Percentiles rank a stretch among this genome's conserved stretches.
phyloP scores from a whole-genome alignment of 352 stramenopile species.

The Aphanomyces invadans region DNA sequence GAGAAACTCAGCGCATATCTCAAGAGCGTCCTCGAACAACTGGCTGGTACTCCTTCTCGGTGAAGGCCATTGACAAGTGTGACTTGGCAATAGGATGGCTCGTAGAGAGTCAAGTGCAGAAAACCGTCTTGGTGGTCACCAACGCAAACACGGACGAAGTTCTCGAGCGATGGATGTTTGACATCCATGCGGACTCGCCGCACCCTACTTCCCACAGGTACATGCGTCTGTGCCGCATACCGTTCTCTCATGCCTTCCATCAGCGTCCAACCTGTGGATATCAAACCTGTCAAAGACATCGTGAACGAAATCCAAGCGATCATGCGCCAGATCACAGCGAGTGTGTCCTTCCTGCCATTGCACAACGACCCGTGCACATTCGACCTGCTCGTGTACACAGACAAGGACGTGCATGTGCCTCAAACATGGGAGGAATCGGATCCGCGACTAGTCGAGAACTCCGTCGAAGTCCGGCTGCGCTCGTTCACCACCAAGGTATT shows the following conservation, averaged over 20 bases:
- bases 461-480: slow-evolving; percentile 94
- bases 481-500: slow-evolving; percentile 97
- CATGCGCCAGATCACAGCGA: slow-evolving; percentile 98
- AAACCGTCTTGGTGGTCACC: slow-evolving; percentile 96
- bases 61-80: too few relatives aligned
- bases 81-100: slow-evolving; percentile 79
- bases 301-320: slow-evolving; percentile 98
- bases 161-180: slow-evolving; percentile 98
- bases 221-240: neutral
- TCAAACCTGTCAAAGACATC: slow-evolving; percentile 90
- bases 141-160: slow-evolving; percentile 95
- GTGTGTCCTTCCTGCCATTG: slow-evolving; percentile 98
- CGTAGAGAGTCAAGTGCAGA: slow-evolving; percentile 92
- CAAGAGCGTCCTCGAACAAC: slow-evolving; percentile 86
- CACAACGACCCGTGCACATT: slow-evolving; percentile 98
- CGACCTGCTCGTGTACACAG: slow-evolving; percentile 98
- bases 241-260: neutral
- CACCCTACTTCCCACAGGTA: slow-evolving; percentile 9
- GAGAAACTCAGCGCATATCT: slow-evolving; percentile 95
- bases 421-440: slow-evolving; percentile 97
- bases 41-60: slow-evolving; percentile 57
- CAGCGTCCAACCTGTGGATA: slow-evolving; percentile 14
- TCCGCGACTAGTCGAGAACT: slow-evolving; percentile 96
- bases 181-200: slow-evolving; percentile 80
- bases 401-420: slow-evolving; percentile 93